Evolutionary conservation across 1,139 yeast species (phyloP).

Genomic region (Kurtzmaniella quercitrusa): DNA sequence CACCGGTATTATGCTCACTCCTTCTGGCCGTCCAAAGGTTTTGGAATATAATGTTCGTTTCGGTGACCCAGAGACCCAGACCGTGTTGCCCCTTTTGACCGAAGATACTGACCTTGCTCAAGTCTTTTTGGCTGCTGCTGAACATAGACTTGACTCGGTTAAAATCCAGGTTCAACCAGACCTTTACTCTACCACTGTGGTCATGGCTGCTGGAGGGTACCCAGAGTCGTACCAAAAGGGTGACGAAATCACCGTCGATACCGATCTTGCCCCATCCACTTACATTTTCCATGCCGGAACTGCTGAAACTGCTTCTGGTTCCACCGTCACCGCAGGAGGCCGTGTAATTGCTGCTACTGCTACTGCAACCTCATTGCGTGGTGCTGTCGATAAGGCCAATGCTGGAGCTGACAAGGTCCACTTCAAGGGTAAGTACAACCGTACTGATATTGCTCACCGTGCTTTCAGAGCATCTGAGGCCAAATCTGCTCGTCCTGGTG

Average conservation of each 20-base stretch:
- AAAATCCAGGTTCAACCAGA: slow-evolving; percentile 57
- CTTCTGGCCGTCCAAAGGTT: slow-evolving; percentile 80
- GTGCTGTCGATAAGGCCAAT: slow-evolving; percentile 84
- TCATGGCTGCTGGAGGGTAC: slow-evolving; percentile 95
- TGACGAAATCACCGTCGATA: slow-evolving; percentile 65
- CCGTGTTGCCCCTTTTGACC: slow-evolving; percentile 81
- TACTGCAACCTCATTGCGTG: slow-evolving; percentile 66
- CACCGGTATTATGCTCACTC: slow-evolving; percentile 93
- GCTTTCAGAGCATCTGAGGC: slow-evolving; percentile 60
- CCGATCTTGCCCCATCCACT: slow-evolving; percentile 48
- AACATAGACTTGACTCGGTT: slow-evolving; percentile 88
- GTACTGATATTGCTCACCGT: slow-evolving; percentile 94
- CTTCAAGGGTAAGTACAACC: slow-evolving; percentile 73
- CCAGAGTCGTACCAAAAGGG: slow-evolving; percentile 87
- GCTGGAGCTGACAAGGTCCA: slow-evolving; percentile 73
- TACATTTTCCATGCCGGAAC: slow-evolving; percentile 97
- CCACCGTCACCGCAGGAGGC: slow-evolving; percentile 84
- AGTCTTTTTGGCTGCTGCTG: slow-evolving; percentile 90
- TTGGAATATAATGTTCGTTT: slow-evolving; percentile 96
- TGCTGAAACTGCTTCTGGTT: slow-evolving; percentile 43
- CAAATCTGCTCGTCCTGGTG: slow-evolving; percentile 28
- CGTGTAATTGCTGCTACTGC: slow-evolving; percentile 96
- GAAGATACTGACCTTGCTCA: slow-evolving; percentile 89
- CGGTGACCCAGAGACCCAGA: slow-evolving; percentile 99
- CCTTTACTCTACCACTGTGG: slow-evolving; percentile 83